Evolutionary conservation across 495 filamentous ascomycete genomes (phyloP).

Genomic region (Tuber umbilicatum): DNA sequence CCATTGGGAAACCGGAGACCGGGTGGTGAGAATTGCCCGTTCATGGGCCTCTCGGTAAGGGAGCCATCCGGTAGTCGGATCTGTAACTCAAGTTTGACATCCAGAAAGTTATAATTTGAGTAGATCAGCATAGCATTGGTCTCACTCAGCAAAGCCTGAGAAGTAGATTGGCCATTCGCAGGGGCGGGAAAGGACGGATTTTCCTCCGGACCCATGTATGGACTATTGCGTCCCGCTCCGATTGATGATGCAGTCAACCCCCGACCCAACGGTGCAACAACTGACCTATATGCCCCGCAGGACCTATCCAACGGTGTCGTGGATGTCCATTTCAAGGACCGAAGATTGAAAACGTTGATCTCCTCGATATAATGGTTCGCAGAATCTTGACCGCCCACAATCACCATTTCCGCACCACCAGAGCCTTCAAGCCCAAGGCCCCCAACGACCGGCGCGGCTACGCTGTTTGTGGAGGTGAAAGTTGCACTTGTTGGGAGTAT

Average conservation of each 20-base stretch:
- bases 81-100: conserved; percentile 92
- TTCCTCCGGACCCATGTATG: conserved; percentile 37
- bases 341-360: conserved; percentile 93
- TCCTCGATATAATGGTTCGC: conserved; percentile 99
- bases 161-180: conserved; percentile 15
- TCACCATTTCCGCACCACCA: conserved; percentile 93
- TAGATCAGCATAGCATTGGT: conserved; percentile 89
- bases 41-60: conserved; percentile 81
- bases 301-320: conserved; percentile 76
- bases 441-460: conserved; percentile 28
- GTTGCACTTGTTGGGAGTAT: conserved; percentile 80
- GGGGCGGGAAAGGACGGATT: conserved; percentile 32
- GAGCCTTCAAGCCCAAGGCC: conserved; percentile 81
- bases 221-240: conserved; percentile 47
- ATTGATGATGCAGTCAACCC: conserved; percentile 62
- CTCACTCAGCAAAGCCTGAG: conserved; percentile 44
- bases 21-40: conserved; percentile 75
- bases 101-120: conserved; percentile 97
- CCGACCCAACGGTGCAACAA: conserved; percentile 67
- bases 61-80: conserved; percentile 77
- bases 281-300: conserved; percentile 92
- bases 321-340: conserved; percentile 92
- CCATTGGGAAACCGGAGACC: conserved; percentile 93
- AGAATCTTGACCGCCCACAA: conserved; percentile 92
- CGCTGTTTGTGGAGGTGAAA: conserved; percentile 58